phyloP scores from a whole-genome alignment of 768 basidiomycete species.

The Rubroboletus pulcherrimus region DNA sequence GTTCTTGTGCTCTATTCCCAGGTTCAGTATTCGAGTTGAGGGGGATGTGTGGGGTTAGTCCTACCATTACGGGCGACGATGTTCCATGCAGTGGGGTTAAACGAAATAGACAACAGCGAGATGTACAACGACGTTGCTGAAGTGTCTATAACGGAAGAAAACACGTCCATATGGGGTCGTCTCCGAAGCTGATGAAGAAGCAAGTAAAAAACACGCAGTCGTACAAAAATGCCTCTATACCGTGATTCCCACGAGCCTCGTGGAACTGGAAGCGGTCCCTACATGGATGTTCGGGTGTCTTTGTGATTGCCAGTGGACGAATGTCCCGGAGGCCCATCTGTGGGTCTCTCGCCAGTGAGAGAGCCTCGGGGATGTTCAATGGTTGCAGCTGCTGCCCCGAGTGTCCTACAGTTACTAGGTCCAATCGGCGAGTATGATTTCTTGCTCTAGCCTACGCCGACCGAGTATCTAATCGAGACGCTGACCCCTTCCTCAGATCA shows the following conservation, averaged over 20 bases:
- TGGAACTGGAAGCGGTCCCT: background rate
- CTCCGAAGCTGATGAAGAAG: background rate
- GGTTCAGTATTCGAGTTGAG: background rate
- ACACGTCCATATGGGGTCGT: slow-evolving; percentile 19
- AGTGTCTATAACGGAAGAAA: slow-evolving; percentile 47
- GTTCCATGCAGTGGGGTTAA: slow-evolving; percentile 97
- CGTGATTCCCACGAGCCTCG: slow-evolving; percentile 10
- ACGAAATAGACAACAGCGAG: slow-evolving; percentile 66
- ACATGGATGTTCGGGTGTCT: too few relatives aligned
- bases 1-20: slow-evolving; percentile 63
- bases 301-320: too few relatives aligned
- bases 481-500: background rate
- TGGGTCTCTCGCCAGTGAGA: background rate
- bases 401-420: background rate
- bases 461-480: background rate
- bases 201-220: background rate
- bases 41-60: slow-evolving; percentile 18
- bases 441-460: background rate
- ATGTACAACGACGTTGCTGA: slow-evolving; percentile 63
- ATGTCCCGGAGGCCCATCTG: background rate
- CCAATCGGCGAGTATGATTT: background rate
- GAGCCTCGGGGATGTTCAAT: background rate
- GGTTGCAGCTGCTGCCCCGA: too few relatives aligned
- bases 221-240: background rate
- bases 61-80: slow-evolving; percentile 87